Conservation (phyloP, 306 rosid genomes). For the Gillenia trifoliata region DNA sequence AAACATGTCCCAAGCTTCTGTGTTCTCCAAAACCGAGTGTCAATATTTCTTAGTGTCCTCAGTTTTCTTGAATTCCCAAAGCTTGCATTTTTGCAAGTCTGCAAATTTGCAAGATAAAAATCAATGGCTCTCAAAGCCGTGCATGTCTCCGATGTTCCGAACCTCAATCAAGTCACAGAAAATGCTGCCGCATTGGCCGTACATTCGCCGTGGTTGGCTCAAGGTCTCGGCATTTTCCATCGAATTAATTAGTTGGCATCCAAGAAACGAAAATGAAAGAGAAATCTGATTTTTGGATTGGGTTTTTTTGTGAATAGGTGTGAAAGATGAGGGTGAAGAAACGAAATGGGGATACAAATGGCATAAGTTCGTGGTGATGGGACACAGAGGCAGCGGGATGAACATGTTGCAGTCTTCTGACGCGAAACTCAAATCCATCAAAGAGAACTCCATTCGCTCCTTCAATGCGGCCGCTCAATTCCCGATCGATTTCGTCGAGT, state of each 20-base stretch:
- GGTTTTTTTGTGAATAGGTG: neutral
- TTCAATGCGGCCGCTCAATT: conserved; percentile 53
- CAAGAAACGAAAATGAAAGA: neutral
- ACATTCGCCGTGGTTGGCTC: conserved; percentile 2
- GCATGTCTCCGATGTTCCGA: conserved; percentile 49
- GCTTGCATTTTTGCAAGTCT: conserved; percentile 2
- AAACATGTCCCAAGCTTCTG: neutral
- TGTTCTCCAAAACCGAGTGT: neutral
- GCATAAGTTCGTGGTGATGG: conserved; percentile 53
- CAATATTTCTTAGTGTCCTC: neutral
- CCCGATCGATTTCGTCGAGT: conserved; percentile 65
- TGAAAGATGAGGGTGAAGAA: neutral
- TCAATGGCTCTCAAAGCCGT: conserved; percentile 45
- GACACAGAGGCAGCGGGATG: conserved; percentile 85
- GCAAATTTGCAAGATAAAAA: conserved; percentile 8
- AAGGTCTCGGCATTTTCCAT: neutral
- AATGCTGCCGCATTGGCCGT: conserved; percentile 24
- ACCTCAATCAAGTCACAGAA: conserved; percentile 29
- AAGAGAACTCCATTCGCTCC: conserved; percentile 67
- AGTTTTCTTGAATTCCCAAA: neutral
- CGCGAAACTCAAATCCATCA: conserved; percentile 51
- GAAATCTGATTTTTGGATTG: neutral
- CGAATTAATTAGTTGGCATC: neutral
- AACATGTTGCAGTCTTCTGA: conserved; percentile 59
- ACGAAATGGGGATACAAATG: conserved; percentile 6